phyloP scores from a whole-genome alignment of 2,329 filamentous ascomycete genomes.

The Aureobasidium pullulans region DNA sequence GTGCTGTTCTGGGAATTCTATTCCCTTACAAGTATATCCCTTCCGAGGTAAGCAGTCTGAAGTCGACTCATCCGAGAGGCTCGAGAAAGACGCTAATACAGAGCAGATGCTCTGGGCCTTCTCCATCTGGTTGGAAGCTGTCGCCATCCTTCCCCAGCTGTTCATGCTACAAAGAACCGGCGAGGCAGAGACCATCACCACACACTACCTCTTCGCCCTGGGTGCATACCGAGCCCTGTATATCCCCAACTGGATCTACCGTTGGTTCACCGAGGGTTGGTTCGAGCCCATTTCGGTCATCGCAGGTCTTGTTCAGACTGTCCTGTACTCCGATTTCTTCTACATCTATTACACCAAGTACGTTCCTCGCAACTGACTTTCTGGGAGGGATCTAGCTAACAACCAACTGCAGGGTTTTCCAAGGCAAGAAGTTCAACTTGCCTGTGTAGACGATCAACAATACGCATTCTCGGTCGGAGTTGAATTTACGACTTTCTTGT shows the following conservation, averaged over 20 bases:
- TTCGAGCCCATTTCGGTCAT: conserved; percentile 82
- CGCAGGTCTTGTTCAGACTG: conserved; percentile 85
- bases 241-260: conserved; percentile 97
- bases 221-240: conserved; percentile 89
- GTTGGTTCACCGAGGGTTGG: conserved; percentile 73
- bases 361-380: conserved; percentile 25
- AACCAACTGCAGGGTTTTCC: conserved; percentile 35
- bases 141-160: conserved; percentile 92
- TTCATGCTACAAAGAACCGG: conserved; percentile 98
- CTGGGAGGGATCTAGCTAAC: conserved; percentile 15
- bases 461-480: background rate
- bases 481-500: background rate
- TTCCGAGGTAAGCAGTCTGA: conserved; percentile 42
- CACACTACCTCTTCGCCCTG: conserved; percentile 91
- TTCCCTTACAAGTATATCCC: conserved; percentile 79
- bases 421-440: conserved; percentile 49
- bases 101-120: conserved; percentile 81
- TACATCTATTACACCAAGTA: conserved; percentile 98
- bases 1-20: conserved; percentile 68
- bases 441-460: conserved; percentile 35
- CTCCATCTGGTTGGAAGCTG: conserved; percentile 94
- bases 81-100: background rate
- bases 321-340: conserved; percentile 98
- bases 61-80: background rate
- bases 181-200: conserved; percentile 98